A percentile compares a stretch with the other conserved stretches of the same genome.
Conservation (phyloP, 169 alveolate species). For the Cryptosporidium sp. region DNA sequence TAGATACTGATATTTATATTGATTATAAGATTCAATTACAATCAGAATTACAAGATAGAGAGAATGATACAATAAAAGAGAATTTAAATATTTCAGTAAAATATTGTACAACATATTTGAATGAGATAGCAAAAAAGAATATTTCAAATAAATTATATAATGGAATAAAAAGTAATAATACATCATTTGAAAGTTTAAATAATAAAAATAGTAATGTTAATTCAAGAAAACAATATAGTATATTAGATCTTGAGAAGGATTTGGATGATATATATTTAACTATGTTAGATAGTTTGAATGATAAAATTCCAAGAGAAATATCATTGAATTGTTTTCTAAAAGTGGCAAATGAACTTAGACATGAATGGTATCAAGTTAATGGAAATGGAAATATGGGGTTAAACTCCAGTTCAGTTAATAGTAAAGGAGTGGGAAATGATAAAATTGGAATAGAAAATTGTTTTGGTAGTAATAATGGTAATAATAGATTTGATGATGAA, state of each 20-base stretch:
- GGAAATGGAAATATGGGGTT: neutral
- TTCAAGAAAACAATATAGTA: slow-evolving; percentile 11
- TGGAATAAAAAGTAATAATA: slow-evolving; percentile 9
- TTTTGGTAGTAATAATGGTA: neutral
- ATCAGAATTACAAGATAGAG: neutral
- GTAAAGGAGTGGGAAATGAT: neutral
- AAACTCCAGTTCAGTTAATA: neutral
- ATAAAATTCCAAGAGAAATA: slow-evolving; percentile 53
- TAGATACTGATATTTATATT: slow-evolving; percentile 71
- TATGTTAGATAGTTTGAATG: slow-evolving; percentile 22
- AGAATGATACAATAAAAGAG: slow-evolving; percentile 29
- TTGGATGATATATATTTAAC: slow-evolving; percentile 45
- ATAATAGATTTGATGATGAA: slow-evolving; percentile 16
- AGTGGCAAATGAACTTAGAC: slow-evolving; percentile 51
- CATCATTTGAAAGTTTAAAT: slow-evolving; percentile 9
- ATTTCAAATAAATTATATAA: slow-evolving; percentile 16
- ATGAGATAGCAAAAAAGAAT: slow-evolving; percentile 52
- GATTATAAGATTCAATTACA: slow-evolving; percentile 59
- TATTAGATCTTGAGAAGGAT: slow-evolving; percentile 52
- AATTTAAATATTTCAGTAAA: slow-evolving; percentile 26
- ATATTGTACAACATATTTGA: slow-evolving; percentile 50
- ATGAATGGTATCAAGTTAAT: slow-evolving; percentile 42
- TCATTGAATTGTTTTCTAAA: slow-evolving; percentile 54
- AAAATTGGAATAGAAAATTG: slow-evolving; percentile 56
- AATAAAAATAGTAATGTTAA: neutral